A percentile compares a stretch with the other conserved stretches of the same genome.
Evolutionary conservation across 2,329 filamentous ascomycete genomes (phyloP).

Genomic region (Fusarium metavorans): DNA sequence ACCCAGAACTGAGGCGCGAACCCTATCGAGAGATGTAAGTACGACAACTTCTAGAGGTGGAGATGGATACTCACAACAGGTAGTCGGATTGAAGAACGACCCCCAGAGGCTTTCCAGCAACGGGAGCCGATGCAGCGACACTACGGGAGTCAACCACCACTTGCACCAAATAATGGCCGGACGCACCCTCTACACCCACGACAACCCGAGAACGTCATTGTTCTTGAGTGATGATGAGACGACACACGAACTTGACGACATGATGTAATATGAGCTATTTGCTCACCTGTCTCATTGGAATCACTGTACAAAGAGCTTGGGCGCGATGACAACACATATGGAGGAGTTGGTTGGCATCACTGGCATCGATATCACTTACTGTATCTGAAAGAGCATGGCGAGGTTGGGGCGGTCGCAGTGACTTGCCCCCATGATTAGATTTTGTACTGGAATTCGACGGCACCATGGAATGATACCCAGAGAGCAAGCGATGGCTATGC

Average conservation of each 20-base stretch:
- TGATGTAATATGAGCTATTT: neutral
- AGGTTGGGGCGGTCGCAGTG: constrained; percentile 6
- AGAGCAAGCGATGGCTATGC: constrained; percentile 20
- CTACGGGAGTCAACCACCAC: constrained; percentile 29
- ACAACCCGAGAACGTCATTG: constrained; percentile 46
- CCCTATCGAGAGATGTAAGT: constrained; percentile 44
- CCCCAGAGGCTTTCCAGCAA: constrained; percentile 7
- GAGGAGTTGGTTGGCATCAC: constrained; percentile 29
- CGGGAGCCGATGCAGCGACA: constrained; percentile 32
- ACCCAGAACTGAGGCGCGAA: constrained; percentile 24
- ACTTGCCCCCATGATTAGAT: constrained; percentile 4
- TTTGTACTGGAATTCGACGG: constrained; percentile 11
- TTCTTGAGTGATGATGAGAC: constrained; percentile 45
- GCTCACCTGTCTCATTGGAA: constrained; percentile 1
- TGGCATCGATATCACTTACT: constrained; percentile 15
- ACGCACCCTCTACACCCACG: constrained; percentile 36
- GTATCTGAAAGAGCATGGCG: constrained; percentile 11
- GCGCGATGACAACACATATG: neutral
- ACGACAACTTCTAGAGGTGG: neutral
- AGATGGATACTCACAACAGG: constrained; percentile 25
- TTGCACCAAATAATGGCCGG: constrained; percentile 19
- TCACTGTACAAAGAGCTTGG: neutral
- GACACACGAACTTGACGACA: neutral
- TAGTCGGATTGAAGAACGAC: constrained; percentile 30
- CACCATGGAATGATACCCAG: constrained; percentile 42